Conservation (phyloP, 2,329 filamentous ascomycete genomes). For the Podosphaera aphanis region DNA sequence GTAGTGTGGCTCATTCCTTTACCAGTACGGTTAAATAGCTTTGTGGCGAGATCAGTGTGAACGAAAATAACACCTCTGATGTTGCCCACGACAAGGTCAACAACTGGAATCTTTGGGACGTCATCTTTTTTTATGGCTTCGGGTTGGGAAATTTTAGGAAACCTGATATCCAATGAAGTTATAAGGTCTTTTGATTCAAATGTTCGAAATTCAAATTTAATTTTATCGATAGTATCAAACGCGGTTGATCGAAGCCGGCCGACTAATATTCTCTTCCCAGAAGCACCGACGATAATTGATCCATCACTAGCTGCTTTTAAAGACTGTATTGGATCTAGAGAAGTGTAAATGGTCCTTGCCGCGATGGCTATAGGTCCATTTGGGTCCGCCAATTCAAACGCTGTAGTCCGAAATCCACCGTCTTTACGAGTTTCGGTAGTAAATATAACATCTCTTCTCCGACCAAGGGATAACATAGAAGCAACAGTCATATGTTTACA, state of each 20-base stretch:
- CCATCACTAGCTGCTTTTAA: slow-evolving; percentile 30
- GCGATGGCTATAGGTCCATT: slow-evolving; percentile 12
- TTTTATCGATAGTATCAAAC: slow-evolving; percentile 18
- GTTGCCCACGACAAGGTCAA: slow-evolving; percentile 64
- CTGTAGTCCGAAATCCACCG: slow-evolving; percentile 15
- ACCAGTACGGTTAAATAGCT: slow-evolving; percentile 25
- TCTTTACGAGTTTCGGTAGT: slow-evolving; percentile 15
- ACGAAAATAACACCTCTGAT: slow-evolving; percentile 53
- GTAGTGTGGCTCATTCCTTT: slow-evolving; percentile 8
- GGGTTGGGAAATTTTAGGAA: slow-evolving; percentile 12
- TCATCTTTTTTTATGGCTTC: slow-evolving; percentile 13
- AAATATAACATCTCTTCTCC: slow-evolving; percentile 16
- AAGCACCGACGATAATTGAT: slow-evolving; percentile 31
- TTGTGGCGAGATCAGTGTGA: slow-evolving; percentile 51
- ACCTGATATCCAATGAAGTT: slow-evolving; percentile 40
- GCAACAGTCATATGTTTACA: slow-evolving; percentile 17
- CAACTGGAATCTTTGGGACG: slow-evolving; percentile 17
- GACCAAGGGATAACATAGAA: slow-evolving; percentile 15
- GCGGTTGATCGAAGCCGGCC: slow-evolving; percentile 24
- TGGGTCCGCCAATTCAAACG: slow-evolving; percentile 16
- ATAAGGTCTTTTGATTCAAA: slow-evolving; percentile 40
- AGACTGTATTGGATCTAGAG: slow-evolving; percentile 20
- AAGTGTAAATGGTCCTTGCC: slow-evolving; percentile 20
- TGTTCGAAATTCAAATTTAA: slow-evolving; percentile 32
- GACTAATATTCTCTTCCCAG: slow-evolving; percentile 32